Percentiles rank a stretch among this genome's conserved stretches.
Conservation (phyloP, 2,329 filamentous ascomycete genomes). For the Plectosphaerella sp. region DNA sequence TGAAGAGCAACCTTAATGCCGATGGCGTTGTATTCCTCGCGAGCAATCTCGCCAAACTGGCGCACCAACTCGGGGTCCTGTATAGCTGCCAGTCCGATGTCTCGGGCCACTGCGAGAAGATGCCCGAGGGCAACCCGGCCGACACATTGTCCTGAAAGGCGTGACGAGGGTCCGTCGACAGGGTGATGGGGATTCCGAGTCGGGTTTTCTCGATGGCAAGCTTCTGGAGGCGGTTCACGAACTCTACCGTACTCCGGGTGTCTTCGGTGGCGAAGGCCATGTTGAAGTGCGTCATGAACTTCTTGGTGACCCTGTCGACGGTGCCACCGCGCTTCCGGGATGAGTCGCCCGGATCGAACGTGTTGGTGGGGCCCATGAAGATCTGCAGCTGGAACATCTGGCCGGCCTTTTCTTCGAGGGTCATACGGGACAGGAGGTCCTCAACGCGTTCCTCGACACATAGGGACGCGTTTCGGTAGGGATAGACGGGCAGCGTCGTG, state of each 20-base stretch:
- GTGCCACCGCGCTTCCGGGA: constrained; percentile 18
- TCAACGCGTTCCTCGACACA: constrained; percentile 41
- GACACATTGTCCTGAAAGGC: constrained; percentile 37
- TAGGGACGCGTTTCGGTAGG: constrained; percentile 25
- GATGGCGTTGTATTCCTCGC: constrained; percentile 38
- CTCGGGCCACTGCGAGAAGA: constrained; percentile 48
- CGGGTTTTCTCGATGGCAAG: constrained; percentile 34
- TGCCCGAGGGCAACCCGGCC: constrained; percentile 34
- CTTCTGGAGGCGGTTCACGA: constrained; percentile 36
- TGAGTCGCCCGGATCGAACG: constrained; percentile 5
- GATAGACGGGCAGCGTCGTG: background rate
- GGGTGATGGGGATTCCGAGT: constrained; percentile 42
- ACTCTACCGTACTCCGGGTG: constrained; percentile 27
- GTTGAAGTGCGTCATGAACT: constrained; percentile 40
- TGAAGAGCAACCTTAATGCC: constrained; percentile 42
- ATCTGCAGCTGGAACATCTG: constrained; percentile 39
- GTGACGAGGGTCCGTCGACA: constrained; percentile 43
- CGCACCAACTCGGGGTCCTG: constrained; percentile 36
- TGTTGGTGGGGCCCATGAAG: constrained; percentile 15
- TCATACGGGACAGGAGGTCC: constrained; percentile 41
- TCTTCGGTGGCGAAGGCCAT: constrained; percentile 37
- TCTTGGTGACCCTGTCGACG: constrained; percentile 24
- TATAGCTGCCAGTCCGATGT: constrained; percentile 43
- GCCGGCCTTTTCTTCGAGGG: constrained; percentile 41
- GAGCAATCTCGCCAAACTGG: constrained; percentile 42